A percentile compares a stretch with the other conserved stretches of the same genome.
These are phyloP conservation scores for Pyricularia pennisetigena DNA, from an alignment of 2,329 filamentous ascomycete species.

Conservation along the genomic window DNA sequence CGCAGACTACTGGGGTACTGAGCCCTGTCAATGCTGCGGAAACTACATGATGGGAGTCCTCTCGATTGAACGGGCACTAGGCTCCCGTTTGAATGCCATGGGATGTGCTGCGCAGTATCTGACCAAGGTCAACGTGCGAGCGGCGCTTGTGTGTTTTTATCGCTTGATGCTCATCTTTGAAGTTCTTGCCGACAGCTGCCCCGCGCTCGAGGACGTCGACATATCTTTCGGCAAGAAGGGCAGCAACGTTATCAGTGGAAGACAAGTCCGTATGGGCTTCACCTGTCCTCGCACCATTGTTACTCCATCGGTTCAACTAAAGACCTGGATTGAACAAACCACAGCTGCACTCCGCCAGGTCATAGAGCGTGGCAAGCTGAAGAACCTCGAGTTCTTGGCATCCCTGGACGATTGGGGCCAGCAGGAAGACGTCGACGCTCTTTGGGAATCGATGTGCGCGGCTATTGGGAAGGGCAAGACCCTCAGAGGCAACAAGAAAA, in stretches of 20 bases:
- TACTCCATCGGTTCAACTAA: background rate
- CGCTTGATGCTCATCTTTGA: background rate
- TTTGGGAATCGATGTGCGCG: background rate
- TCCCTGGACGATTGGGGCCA: background rate
- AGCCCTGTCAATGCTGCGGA: background rate
- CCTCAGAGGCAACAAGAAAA: background rate
- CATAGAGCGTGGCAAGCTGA: background rate
- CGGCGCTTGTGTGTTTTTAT: background rate
- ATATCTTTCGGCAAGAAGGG: background rate
- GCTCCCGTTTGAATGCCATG: background rate
- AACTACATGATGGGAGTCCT: background rate
- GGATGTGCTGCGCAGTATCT: background rate
- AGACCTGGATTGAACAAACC: background rate
- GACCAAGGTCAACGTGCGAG: background rate
- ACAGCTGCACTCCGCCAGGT: background rate
- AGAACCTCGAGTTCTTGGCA: background rate
- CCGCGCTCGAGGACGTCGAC: background rate
- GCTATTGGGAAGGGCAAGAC: background rate
- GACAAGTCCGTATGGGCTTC: background rate
- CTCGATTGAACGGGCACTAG: background rate
- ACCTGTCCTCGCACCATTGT: background rate
- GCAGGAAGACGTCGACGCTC: background rate
- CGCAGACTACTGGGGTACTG: background rate
- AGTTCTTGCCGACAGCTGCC: background rate
- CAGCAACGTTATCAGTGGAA: background rate